Base-by-base conservation (phyloP, 1,284 basidiomycete species). In the Cutaneotrichosporon sp. region DNA sequence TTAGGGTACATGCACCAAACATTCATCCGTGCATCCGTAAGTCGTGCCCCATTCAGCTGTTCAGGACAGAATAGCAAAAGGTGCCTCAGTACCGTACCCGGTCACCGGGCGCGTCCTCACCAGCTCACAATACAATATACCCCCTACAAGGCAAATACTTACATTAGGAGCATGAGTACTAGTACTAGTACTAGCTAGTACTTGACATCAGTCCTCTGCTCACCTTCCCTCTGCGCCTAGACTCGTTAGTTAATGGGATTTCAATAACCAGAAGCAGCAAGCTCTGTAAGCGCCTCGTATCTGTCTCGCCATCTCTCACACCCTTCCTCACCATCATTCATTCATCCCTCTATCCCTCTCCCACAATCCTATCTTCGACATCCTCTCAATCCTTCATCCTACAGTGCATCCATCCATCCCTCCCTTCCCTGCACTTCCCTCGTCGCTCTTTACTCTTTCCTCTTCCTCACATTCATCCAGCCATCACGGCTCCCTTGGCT, bases 361-460 rank as follows among this genome's bases (percentile, higher is more conserved):
- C 26, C 26, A 26, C 26, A 5, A 16, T 49, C 21, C n/a, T 38
- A 4, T 31, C 57, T 49, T 18, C 42, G 21, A 26, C 32, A 13
- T 18, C 31, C 38, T 46, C 36, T 30, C 40, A 36, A 13, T 58
- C 56, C 49, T 50, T 49, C 58, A 47, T 59, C 42, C 46, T 36
- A 1, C 34, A 36, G 42, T 46, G 42, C 42, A 18, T 46, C 42
- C 42, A 13, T 14, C 16, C 32, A 30, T n/a, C n/a, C n/a, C n/a
- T n/a, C n/a, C 18, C 46, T 21, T 21, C 58, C 38, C 31, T 32
- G 16, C 47, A 22, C 47, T 47, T 30, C 30, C 16, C 22, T 32
- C 50, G 40, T 56, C 58, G 31, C 53, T 56, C 53, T 56, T 56
- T 36, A 22, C 36, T 40, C 31, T 9, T 50, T 47, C 14, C 46